A percentile compares a stretch with the other conserved stretches of the same genome.
phyloP scores from a whole-genome alignment of 331 rosid genomes.

The Quercus lobata region DNA sequence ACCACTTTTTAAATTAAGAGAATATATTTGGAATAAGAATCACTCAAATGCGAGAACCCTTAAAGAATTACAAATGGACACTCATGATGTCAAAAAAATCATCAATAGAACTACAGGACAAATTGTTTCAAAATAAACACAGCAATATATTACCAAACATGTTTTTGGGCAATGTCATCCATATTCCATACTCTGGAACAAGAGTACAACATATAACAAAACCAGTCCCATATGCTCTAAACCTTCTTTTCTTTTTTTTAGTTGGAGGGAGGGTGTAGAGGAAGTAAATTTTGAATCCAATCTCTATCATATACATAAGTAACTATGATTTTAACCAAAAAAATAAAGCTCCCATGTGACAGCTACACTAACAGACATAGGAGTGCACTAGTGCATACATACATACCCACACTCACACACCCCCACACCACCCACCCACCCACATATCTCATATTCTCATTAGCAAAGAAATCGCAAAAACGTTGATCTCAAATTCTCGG shows the following conservation, averaged over 20 bases:
- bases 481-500: neutral
- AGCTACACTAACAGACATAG: neutral
- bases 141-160: too few species aligned
- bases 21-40: too few species aligned
- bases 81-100: too few species aligned
- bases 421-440: too few species aligned
- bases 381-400: neutral
- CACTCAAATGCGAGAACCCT: too few species aligned
- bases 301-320: neutral
- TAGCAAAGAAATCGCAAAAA: neutral
- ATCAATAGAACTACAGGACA: neutral
- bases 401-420: too few species aligned
- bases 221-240: neutral
- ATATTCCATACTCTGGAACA: neutral
- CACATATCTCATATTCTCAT: neutral
- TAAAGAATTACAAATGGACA: too few species aligned
- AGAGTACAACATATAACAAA: neutral
- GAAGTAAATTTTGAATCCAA: neutral
- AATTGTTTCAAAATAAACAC: neutral
- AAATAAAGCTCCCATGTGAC: neutral
- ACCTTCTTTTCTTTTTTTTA: too few species aligned
- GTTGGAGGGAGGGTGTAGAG: too few species aligned
- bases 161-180: neutral
- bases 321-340: neutral
- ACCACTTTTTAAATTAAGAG: neutral